Base-by-base conservation (phyloP, 129 eudicot genomes). In the Pseudognaphalium luteoalbum region DNA sequence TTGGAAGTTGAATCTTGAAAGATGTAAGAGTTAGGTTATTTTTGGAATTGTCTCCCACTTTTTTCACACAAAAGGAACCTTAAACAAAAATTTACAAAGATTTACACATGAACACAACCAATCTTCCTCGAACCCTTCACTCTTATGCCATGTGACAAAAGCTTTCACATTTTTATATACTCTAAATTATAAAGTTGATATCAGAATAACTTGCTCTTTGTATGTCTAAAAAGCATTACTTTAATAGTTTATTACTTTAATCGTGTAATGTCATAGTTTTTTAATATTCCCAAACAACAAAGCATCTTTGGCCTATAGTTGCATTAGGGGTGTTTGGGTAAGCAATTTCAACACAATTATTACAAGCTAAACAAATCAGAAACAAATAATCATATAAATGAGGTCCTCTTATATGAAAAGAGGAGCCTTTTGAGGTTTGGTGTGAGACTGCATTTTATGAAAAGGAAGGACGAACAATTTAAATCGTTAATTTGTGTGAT, bases 121-220 rank as follows among this genome's bases (percentile, higher is more conserved):
- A 57, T 21, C 28, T 57, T 57, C 25, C 62, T 21, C 25, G 62
- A 57, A 19, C 29, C 62, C 3, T 57, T 19, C 25, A n/a, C 25
- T 57, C 62, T 19, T 21, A 57, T 17, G 62, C 67, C 34, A 61
- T 61, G 37, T 28, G 67, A 61, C 35, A 61, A 61, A 61, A 28
- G 67, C 37, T 61, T 22, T 29, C 15, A 10, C 5, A 22, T 61
- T 28, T 22, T 28, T 9, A 57, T 57, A 57, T 57, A 57, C 28
- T 25, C 28, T 25, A 25, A 25, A 25, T 25, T 25, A 19, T 16
- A 60, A 60, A 61, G 67, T 61, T 61, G 6, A 61, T 61, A 7
- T 61, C 32, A 7, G 33, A 61, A 20, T 61, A 61, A 61, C 35
- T 25, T 25, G 6, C 15, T 22, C 66, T 25, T 61, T 61, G 66